These are phyloP conservation scores for Cyclocybe aegerita DNA, from an alignment of 768 basidiomycete genomes.

Conservation along the genomic window DNA sequence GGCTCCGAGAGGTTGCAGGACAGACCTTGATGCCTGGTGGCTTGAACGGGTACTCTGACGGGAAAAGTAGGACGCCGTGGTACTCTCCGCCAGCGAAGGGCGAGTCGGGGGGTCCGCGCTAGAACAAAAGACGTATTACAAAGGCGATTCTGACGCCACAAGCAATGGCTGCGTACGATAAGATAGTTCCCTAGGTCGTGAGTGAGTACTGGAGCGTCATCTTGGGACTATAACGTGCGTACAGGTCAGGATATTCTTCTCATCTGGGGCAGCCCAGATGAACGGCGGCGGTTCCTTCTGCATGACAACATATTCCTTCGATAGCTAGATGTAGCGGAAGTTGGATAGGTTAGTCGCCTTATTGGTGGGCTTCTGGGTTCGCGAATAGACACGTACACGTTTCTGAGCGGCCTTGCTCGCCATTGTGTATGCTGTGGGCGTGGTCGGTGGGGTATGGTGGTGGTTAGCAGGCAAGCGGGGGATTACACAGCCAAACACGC, in stretches of 20 bases:
- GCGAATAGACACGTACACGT: constrained; percentile 47
- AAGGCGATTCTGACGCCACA: constrained; percentile 4
- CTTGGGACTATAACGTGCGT: constrained; percentile 30
- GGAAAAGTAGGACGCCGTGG: constrained; percentile 89
- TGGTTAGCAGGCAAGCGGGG: constrained; percentile 21
- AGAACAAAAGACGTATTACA: constrained; percentile 13
- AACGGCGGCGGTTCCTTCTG: constrained; percentile 94
- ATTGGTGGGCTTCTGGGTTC: neutral
- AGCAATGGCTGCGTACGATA: constrained; percentile 52
- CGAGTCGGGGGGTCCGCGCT: constrained; percentile 94
- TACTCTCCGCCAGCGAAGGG: constrained; percentile 93
- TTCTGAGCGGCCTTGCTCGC: constrained; percentile 86
- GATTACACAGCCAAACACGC: constrained; percentile 20
- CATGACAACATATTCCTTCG: constrained; percentile 90
- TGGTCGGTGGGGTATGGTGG: constrained; percentile 19
- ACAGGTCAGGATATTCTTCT: constrained; percentile 98
- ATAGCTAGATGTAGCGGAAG: constrained; percentile 45
- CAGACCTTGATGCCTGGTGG: constrained; percentile 93
- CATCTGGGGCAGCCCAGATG: constrained; percentile 93
- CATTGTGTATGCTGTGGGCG: constrained; percentile 42
- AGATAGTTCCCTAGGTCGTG: constrained; percentile 82
- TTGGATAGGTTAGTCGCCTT: constrained; percentile 6
- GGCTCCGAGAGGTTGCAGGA: neutral
- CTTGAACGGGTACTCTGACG: constrained; percentile 94
- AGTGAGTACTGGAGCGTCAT: constrained; percentile 2